phyloP scores from a whole-genome alignment of 2,329 filamentous ascomycete species.

The Metarhizium anisopliae region DNA sequence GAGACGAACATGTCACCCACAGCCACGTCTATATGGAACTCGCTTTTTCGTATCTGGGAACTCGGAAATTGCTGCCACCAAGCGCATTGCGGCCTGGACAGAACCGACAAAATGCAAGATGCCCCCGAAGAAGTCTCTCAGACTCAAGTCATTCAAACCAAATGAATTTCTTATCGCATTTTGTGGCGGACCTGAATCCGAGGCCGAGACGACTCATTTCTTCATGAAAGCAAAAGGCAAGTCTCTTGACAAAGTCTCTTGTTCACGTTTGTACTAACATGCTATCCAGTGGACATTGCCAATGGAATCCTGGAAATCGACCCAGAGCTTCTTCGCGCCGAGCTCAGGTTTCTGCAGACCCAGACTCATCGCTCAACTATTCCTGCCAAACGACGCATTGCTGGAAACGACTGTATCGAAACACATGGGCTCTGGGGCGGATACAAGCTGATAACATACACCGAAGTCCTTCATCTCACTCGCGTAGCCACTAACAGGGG shows the following conservation, averaged over 20 bases:
- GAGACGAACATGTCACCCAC: constrained; percentile 20
- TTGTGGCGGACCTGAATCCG: constrained; percentile 3
- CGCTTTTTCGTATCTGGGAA: background rate
- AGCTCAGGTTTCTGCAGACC: constrained; percentile 4
- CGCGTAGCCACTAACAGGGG: constrained; percentile 12
- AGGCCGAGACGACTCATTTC: constrained; percentile 5
- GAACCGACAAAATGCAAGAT: background rate
- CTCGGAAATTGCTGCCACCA: background rate
- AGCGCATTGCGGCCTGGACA: constrained; percentile 1
- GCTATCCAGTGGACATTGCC: constrained; percentile 15
- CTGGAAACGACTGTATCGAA: constrained; percentile 8
- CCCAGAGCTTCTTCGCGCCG: background rate
- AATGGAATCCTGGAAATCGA: constrained; percentile 9
- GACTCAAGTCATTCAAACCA: background rate
- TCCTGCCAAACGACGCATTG: constrained; percentile 21
- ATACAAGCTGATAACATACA: constrained; percentile 18
- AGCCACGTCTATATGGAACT: background rate
- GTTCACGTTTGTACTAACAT: background rate
- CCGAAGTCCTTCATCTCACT: constrained; percentile 16
- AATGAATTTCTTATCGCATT: background rate
- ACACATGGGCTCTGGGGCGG: constrained; percentile 12
- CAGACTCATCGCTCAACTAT: constrained; percentile 7
- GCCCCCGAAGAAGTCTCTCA: constrained; percentile 3
- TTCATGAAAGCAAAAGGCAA: constrained; percentile 22
- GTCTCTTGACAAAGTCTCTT: constrained; percentile 3